Percentiles rank a stretch among this genome's conserved stretches.
phyloP scores from a whole-genome alignment of 1,139 yeast species.

The Torulaspora globosa region DNA sequence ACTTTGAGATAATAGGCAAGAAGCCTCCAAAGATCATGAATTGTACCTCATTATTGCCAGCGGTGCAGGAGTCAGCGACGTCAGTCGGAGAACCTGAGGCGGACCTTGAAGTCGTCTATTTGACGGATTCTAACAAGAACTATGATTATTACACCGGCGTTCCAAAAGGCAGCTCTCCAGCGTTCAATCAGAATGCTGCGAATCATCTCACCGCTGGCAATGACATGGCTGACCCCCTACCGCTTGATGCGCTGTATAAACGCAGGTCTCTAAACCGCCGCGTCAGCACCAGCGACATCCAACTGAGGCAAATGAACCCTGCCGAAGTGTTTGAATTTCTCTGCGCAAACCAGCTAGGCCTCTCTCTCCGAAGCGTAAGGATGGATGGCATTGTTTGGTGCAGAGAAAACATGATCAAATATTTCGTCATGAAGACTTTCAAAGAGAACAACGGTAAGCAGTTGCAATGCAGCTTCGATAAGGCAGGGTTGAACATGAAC shows the following conservation, averaged over 20 bases:
- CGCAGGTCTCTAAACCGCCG: conserved; percentile 15
- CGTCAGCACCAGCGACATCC: conserved; percentile 13
- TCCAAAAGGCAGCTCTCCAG: conserved; percentile 9
- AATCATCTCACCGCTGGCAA: conserved; percentile 14
- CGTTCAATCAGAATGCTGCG: conserved; percentile 10
- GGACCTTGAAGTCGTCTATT: conserved; percentile 24
- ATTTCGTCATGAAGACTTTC: conserved; percentile 22
- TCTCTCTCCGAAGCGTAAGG: conserved; percentile 11
- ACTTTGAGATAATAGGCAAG: conserved; percentile 45
- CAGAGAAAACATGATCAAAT: conserved; percentile 31
- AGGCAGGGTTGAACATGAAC: conserved; percentile 33
- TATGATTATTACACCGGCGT: conserved; percentile 24
- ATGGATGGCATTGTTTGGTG: conserved; percentile 34
- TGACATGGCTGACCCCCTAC: conserved; percentile 21
- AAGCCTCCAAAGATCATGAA: conserved; percentile 18
- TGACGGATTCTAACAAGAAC: conserved; percentile 32
- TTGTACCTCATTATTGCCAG: conserved; percentile 22
- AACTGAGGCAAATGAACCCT: conserved; percentile 21
- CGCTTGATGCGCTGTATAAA: conserved; percentile 25
- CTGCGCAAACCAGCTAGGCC: conserved; percentile 5
- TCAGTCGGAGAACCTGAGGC: conserved; percentile 13
- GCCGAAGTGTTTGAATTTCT: conserved; percentile 21
- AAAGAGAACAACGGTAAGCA: conserved; percentile 6
- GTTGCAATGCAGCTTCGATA: conserved; percentile 25
- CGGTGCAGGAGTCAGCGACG: conserved; percentile 20